Base-by-base conservation (phyloP, 768 basidiomycete genomes). In the Lactarius evosmus region DNA sequence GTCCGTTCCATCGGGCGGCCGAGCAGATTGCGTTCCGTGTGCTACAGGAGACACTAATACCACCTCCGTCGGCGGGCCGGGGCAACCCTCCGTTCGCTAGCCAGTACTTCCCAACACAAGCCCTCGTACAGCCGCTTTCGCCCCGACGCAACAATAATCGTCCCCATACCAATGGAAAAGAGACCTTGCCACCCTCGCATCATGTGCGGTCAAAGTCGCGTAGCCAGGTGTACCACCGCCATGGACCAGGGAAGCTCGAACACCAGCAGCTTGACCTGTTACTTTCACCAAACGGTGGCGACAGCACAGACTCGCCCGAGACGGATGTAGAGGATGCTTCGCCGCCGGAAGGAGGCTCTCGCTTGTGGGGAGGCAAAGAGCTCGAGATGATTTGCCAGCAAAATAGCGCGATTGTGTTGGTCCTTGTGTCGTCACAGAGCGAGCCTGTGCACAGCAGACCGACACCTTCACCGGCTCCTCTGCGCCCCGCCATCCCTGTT, bases 371-470 rank as follows among this genome's bases (percentile, higher is more conserved):
- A 36, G 86, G 90, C n/a, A 85, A 85, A 61, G 95, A 96, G 70
- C 75, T 98, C 65, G 87, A 91, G 71, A 75, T 88, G 70, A 83
- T 91, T 34, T 95, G 93, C 72, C 85, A 86, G 68, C 95, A 97
- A 74, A 98, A 97, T 70, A 94, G 93, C 71, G 81, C 90, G 16
- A 85, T 98, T 40, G 83, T 91, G 3, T 77, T 85, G 36, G 84
- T 95, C 60, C 79, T 96, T 52, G 83, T 86, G 56, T 80, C 82
- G 66, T 73, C 91, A 52, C 83, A 85, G 70, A 80, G 82, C 14
- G 80, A 79, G 14, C 71, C 77, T 41, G 75, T 80, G 51, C 82
- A 79, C 7, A 32, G 56, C 9, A 56, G 64, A 52, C 55, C 49
- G 29, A 56, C 60, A 29, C 64, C 59, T 16, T 46, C 55, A 12